phyloP scores from a whole-genome alignment of 768 basidiomycete species.

The Filobasidium wieringae region DNA sequence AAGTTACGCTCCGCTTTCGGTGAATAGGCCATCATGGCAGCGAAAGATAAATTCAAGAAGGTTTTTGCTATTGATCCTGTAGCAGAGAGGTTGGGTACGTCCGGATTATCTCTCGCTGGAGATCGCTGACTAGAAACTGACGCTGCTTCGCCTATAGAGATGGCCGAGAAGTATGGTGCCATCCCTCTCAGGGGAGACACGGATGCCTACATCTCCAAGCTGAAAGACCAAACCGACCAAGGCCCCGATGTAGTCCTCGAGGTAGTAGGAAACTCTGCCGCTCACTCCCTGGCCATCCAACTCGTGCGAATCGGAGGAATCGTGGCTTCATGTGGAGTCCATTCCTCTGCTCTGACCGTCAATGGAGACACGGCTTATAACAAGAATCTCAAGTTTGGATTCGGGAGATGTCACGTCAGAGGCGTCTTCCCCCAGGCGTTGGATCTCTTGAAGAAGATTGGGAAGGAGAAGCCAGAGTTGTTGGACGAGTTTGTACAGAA shows the following conservation, averaged over 20 bases:
- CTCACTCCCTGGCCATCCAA: conserved; percentile 29
- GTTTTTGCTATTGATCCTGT: conserved; percentile 29
- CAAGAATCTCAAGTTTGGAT: conserved; percentile 20
- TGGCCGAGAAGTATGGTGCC: conserved; percentile 37
- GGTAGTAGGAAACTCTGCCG: conserved; percentile 34
- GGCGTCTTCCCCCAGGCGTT: conserved; percentile 7
- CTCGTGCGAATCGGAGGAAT: conserved; percentile 34
- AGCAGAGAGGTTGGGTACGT: conserved; percentile 11
- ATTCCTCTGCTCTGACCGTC: conserved; percentile 21
- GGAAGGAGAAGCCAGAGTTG: conserved; percentile 12
- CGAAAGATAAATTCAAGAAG: conserved; percentile 29
- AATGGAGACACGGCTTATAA: conserved; percentile 22
- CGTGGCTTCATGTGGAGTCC: conserved; percentile 32
- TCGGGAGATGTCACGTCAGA: conserved; percentile 26
- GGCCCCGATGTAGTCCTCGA: conserved; percentile 39
- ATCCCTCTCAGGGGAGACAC: conserved; percentile 23
- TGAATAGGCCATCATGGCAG: conserved; percentile 37
- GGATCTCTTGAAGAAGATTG: conserved; percentile 7
- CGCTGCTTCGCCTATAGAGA: conserved; percentile 10
- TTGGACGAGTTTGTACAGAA: conserved; percentile 17
- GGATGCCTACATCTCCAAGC: conserved; percentile 13
- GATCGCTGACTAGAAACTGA: neutral
- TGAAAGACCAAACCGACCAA: conserved; percentile 25
- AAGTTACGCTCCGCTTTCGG: neutral
- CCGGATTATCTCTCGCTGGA: neutral